A percentile compares a stretch with the other conserved stretches of the same genome.
phyloP scores from a whole-genome alignment of 2,329 filamentous ascomycete species.

The Hymenoscyphus repandus region DNA sequence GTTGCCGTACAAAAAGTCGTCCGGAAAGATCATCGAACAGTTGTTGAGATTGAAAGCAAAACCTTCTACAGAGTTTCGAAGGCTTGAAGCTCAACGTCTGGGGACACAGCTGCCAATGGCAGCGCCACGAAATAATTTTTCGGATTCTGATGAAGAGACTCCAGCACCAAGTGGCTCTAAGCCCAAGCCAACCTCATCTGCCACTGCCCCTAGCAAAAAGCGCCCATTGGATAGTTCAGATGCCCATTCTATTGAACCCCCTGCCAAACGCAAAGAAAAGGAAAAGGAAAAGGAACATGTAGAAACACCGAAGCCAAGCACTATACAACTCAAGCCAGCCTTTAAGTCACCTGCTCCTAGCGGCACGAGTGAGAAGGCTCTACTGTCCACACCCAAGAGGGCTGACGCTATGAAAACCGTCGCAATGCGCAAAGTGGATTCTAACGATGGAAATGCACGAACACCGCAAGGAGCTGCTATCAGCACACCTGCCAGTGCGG shows the following conservation, averaged over 20 bases:
- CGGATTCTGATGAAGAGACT: conserved; percentile 30
- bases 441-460: conserved; percentile 35
- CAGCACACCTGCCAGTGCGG: conserved; percentile 28
- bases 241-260: conserved; percentile 25
- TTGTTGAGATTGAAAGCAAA: conserved; percentile 22
- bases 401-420: conserved; percentile 32
- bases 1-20: conserved; percentile 28
- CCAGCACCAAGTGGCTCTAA: conserved; percentile 33
- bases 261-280: conserved; percentile 33
- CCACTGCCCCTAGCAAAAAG: conserved; percentile 14
- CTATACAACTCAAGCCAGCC: conserved; percentile 32
- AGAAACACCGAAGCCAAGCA: conserved; percentile 29
- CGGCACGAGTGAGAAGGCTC: conserved; percentile 22
- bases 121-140: not conserved
- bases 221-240: conserved; percentile 19
- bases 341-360: conserved; percentile 31
- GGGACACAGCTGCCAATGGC: conserved; percentile 1
- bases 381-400: conserved; percentile 38
- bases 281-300: conserved; percentile 30
- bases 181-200: conserved; percentile 29
- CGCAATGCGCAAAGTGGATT: conserved; percentile 36
- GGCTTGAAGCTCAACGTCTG: conserved; percentile 16
- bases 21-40: conserved; percentile 23
- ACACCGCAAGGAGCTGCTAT: conserved; percentile 33
- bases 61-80: conserved; percentile 14